Base-by-base conservation (phyloP, 1,284 basidiomycete genomes). In the Puccinia brachypodii region DNA sequence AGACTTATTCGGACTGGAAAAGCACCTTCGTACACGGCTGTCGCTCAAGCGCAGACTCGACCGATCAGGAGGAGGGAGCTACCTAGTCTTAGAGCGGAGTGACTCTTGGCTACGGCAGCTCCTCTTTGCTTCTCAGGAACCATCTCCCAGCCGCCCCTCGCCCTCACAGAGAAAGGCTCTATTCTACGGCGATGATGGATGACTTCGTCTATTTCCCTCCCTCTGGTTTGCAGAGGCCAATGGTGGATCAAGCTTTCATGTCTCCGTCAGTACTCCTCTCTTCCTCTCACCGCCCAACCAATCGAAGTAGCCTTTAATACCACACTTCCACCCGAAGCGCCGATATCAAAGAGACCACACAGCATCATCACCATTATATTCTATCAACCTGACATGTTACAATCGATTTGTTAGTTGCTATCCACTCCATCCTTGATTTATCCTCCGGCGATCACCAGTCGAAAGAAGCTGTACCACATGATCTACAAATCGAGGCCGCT, bases 101-200 rank as follows among this genome's bases (percentile, higher is more conserved):
- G 84, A 85, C 76, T 82, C 83, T 0, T 85, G 84, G 84, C 31
- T 77, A 40, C 78, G 78, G 22, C 82, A 76, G 44, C 58, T 81
- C 40, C 28, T 75, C 16, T 78, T 68, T 58, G n/a, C 40, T 19
- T 60, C 80, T 22, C 36, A 58, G 81, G 1, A 50, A 75, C 14
- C 60, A 76, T 11, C 38, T 19, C 19, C 16, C 25, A 16, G 6
- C 6, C 33, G 47, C 11, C 7, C 38, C 36, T 31, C n/a, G 40
- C 14, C 6, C 3, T 36, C 6, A 1, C 73, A 31, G 44, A 64
- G 58, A 40, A 82, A 71, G 68, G 60, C 82, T 8, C 62, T 80
- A 22, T 85, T 85, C 47, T 82, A 79, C 11, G 84, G 84, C 8
- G 84, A 85, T 68, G 84, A 85, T 28, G 84, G 84, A 3, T 85